phyloP scores from a whole-genome alignment of 1,284 basidiomycete species.

The Anthracocystis panici-leucophaei region DNA sequence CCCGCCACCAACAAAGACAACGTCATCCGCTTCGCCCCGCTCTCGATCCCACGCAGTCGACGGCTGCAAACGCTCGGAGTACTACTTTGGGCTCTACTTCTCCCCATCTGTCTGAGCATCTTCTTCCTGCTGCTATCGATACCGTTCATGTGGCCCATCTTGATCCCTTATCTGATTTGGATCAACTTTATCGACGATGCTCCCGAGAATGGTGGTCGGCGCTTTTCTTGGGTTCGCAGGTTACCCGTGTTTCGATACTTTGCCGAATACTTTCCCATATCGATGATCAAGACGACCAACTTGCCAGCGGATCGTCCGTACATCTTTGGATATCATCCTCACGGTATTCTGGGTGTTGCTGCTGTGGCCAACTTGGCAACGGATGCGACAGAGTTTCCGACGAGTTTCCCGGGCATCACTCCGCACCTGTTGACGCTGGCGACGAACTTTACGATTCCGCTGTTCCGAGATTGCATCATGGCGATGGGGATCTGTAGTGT shows the following conservation, averaged over 20 bases:
- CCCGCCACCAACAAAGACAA: constrained; percentile 28
- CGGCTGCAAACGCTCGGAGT: constrained; percentile 73
- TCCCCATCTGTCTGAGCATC: constrained; percentile 78
- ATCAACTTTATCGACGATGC: constrained; percentile 78
- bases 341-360: constrained; percentile 73
- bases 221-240: constrained; percentile 81
- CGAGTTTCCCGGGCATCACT: constrained; percentile 87
- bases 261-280: constrained; percentile 89
- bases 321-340: constrained; percentile 78
- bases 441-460: constrained; percentile 86
- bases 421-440: constrained; percentile 92
- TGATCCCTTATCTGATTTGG: constrained; percentile 87
- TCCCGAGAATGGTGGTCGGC: constrained; percentile 82
- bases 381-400: constrained; percentile 93
- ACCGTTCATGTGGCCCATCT: constrained; percentile 86
- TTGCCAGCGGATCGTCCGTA: constrained; percentile 91
- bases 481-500: constrained; percentile 88
- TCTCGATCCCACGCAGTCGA: constrained; percentile 60
- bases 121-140: constrained; percentile 89
- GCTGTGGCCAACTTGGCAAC: constrained; percentile 93
- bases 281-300: constrained; percentile 73
- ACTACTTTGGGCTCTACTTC: constrained; percentile 84
- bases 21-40: constrained; percentile 59
- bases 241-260: constrained; percentile 83
- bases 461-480: constrained; percentile 88